Conservation (phyloP, 164 flowering plant species). For the Aristolochia contorta region DNA sequence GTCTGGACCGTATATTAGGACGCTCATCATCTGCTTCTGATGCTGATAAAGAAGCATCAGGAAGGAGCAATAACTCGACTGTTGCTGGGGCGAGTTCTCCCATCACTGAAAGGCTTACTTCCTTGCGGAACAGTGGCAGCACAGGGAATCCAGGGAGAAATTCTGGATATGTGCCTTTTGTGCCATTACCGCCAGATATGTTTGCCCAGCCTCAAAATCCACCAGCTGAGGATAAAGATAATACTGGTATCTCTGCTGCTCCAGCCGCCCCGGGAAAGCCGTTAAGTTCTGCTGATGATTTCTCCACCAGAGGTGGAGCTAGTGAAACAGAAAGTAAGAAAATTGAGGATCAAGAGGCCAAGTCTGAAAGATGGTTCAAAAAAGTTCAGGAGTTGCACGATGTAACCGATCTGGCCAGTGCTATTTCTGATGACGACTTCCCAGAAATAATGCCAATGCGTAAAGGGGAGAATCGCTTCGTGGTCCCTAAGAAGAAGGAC, state of each 20-base stretch:
- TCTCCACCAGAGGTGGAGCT: constrained; percentile 18
- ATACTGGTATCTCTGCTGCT: constrained; percentile 1
- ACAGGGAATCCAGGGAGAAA: constrained; percentile 14
- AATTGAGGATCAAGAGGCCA: constrained; percentile 36
- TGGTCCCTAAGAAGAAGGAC: constrained; percentile 74
- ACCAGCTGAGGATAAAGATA: constrained; percentile 1
- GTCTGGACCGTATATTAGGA: constrained; percentile 39
- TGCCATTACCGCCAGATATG: constrained; percentile 62
- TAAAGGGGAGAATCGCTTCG: constrained; percentile 84
- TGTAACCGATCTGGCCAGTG: constrained; percentile 44
- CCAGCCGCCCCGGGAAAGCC: constrained; percentile 5
- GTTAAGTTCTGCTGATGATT: constrained; percentile 12
- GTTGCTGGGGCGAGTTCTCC: constrained; percentile 5
- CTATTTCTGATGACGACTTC: constrained; percentile 67
- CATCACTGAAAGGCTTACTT: constrained; percentile 8
- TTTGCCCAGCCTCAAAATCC: constrained; percentile 38
- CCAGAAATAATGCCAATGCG: constrained; percentile 88
- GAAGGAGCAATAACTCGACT: not conserved
- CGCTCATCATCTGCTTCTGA: constrained; percentile 23
- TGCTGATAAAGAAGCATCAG: constrained; percentile 2
- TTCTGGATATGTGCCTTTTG: constrained; percentile 53
- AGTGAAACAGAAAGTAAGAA: constrained; percentile 18
- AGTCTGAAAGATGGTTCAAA: constrained; percentile 73
- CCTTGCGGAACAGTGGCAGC: constrained; percentile 11
- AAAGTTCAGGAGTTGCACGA: constrained; percentile 65